Percentiles rank a stretch among this genome's conserved stretches.
phyloP scores from a whole-genome alignment of 805 yeast genomes.

The Starmerella asiatica region DNA sequence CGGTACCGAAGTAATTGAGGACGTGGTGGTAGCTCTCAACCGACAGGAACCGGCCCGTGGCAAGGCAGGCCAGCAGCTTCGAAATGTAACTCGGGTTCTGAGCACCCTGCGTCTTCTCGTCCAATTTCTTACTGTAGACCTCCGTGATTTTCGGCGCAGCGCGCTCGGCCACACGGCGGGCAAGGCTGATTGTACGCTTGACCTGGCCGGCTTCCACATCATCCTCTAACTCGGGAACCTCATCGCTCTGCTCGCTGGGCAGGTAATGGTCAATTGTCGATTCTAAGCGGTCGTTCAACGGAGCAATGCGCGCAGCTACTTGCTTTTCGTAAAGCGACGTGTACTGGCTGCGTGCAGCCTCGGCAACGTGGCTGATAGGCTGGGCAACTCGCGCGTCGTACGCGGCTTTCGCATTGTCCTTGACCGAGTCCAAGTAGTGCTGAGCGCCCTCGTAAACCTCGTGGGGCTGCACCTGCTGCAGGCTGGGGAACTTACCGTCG shows the following conservation, averaged over 20 bases:
- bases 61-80: slow-evolving; percentile 13
- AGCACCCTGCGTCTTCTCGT: slow-evolving; percentile 7
- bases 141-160: slow-evolving; percentile 15
- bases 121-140: slow-evolving; percentile 15
- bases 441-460: slow-evolving; percentile 33
- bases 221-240: background rate
- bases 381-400: slow-evolving; percentile 38
- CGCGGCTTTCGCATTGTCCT: slow-evolving; percentile 24
- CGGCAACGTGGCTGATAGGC: slow-evolving; percentile 30
- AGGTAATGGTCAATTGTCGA: slow-evolving; percentile 33
- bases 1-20: slow-evolving; percentile 9
- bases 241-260: slow-evolving; percentile 29
- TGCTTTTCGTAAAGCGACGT: slow-evolving; percentile 41
- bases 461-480: slow-evolving; percentile 47
- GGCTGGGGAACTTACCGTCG: slow-evolving; percentile 46
- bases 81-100: slow-evolving; percentile 10
- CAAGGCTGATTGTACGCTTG: slow-evolving; percentile 12
- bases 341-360: slow-evolving; percentile 39
- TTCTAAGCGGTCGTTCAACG: slow-evolving; percentile 45
- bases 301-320: slow-evolving; percentile 48
- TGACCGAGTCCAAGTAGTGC: slow-evolving; percentile 29
- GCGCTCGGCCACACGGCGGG: slow-evolving; percentile 15
- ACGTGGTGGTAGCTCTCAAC: slow-evolving; percentile 10
- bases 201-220: slow-evolving; percentile 4
- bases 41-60: slow-evolving; percentile 13